Percentiles rank a stretch among this genome's conserved stretches.
Conservation (phyloP, 2,329 filamentous ascomycete genomes). For the Penicillium digitatum region DNA sequence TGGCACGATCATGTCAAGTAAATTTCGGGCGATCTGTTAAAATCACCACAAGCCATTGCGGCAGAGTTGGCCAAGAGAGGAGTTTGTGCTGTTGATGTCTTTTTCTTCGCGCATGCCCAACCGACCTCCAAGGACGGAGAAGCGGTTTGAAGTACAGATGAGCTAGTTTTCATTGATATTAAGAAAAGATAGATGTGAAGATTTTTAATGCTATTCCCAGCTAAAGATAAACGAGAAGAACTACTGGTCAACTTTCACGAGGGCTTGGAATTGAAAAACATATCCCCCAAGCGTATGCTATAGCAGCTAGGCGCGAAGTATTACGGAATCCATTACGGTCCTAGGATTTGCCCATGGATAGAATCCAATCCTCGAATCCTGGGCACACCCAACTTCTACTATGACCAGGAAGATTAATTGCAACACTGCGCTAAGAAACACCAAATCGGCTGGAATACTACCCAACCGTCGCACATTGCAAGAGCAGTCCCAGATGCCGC, state of each 20-base stretch:
- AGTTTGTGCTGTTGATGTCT: slow-evolving; percentile 44
- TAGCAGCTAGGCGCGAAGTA: slow-evolving; percentile 54
- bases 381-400: slow-evolving; percentile 51
- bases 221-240: not conserved
- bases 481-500: slow-evolving; percentile 49
- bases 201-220: not conserved
- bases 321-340: slow-evolving; percentile 51
- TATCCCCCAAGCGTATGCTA: slow-evolving; percentile 44
- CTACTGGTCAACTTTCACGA: not conserved
- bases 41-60: slow-evolving; percentile 22
- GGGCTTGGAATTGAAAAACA: not conserved
- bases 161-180: too few species aligned
- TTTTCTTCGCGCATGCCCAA: slow-evolving; percentile 53
- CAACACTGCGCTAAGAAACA: slow-evolving; percentile 42
- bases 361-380: slow-evolving; percentile 38
- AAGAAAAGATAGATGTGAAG: too few species aligned
- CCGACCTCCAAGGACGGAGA: slow-evolving; percentile 45
- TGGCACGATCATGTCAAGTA: not conserved
- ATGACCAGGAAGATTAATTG: slow-evolving; percentile 51
- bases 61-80: slow-evolving; percentile 22
- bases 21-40: not conserved
- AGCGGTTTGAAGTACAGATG: slow-evolving; percentile 49
- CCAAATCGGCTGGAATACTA: slow-evolving; percentile 45
- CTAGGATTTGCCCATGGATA: slow-evolving; percentile 41
- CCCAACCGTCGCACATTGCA: slow-evolving; percentile 49